Evolutionary conservation across 176 grass and related monocot genomes (phyloP), one percentile per base, ranked within the genome.

Genomic region (Leersia perrieri): DNA sequence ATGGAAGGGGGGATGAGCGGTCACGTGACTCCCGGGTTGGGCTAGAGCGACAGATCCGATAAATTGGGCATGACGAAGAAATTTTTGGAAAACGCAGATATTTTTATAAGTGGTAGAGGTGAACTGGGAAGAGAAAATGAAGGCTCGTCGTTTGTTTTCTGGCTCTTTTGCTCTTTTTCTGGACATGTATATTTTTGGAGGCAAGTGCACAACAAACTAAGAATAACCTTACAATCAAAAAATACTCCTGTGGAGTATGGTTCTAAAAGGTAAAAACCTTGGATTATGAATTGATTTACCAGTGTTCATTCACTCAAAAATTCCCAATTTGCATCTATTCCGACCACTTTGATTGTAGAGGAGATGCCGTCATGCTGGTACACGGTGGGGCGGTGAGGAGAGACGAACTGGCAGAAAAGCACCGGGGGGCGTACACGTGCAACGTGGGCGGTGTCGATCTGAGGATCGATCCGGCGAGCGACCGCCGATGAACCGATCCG

Each of bases 81-180:
- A 72, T 89, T 85, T 85, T 89, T 72, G 72, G 76, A 71, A 73
- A 73, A 45, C 31, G 34, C 22, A 20, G 4, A 83, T 78, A 72
- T 86, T 72, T 77, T 71, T 53, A 25, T 28, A 33, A 14, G 66
- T 36, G 71, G 72, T 77, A 33, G 58, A 69, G 33, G 77, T 65
- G 14, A 4, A 65, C 63, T 3, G 8, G 65, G 11, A 14, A 29
- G 77, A 85, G 78, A 89, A 78, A 82, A 67, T 44, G 42, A 82
- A 77, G 82, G 77, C n/a, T 3, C 58, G 5, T 66, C 66, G 16
- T 28, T 66, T 64, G 33, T 85, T 81, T 85, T 67, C 35, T 12
- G 63, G 22, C 51, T 70, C 63, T 38, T 49, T 12, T 18, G 10
- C 72, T 66, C 42, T 57, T 73, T 72, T 31, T 42, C 7, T 23